Base-by-base conservation (phyloP, 2,329 filamentous ascomycete genomes). In the Aureobasidium sp. region DNA sequence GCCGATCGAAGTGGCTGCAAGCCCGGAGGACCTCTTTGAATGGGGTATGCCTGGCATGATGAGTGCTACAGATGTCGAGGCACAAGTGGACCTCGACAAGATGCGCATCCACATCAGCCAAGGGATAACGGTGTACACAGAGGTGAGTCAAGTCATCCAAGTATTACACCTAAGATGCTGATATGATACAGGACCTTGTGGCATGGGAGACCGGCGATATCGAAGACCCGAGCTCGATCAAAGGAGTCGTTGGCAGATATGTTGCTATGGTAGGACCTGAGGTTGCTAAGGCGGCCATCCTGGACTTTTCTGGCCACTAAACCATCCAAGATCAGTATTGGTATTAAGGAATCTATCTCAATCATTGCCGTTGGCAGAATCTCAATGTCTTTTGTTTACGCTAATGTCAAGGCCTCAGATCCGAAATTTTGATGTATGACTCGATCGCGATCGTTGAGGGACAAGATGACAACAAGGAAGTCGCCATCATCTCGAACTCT, bases 31-130 rank as follows among this genome's bases (percentile, higher is more conserved):
- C 0, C 75, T 91, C 0, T 84, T 90, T 63, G 71, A 76, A 0
- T 79, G 85, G 52, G 78, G 80, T 50, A 86, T 91, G 78, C 88
- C 89, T 0, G 89, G 89, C 0, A 79, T 90, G 42, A 78, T 84
- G 47, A 78, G 82, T 0, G 69, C 81, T 2, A 74, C 79, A 0
- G 76, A 85, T 44, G 76, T 91, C 61, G 69, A 75, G 17, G 65
- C 69, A 11, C 67, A 76, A 2, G 72, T 86, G 53, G 78, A 87
- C 61, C 76, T 91, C 42, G 85, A 85, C 64, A 72, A 79, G 12
- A 81, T 90, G 60, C 77, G 78, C 3, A 73, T 90, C 42, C 77
- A 76, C 22, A 75, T 85, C 8, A 72, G 71, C 9, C 67, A 68
- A 1, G 64, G 64, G 1, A 59, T 66, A 15, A 63, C 72, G 17